Evolutionary conservation across 169 alveolate species (phyloP).

Genomic region (Plasmodium malariae): DNA sequence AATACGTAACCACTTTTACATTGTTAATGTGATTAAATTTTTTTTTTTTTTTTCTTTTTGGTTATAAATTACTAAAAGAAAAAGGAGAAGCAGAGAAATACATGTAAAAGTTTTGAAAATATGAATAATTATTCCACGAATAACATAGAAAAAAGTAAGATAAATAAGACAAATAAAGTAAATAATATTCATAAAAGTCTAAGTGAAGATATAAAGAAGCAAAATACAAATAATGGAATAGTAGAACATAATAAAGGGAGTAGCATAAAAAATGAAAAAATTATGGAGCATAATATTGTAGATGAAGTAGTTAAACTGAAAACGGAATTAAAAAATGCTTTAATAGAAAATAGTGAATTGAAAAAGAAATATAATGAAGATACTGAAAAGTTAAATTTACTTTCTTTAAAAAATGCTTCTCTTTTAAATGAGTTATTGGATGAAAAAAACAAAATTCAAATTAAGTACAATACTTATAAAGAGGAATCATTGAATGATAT

Average conservation of each 20-base stretch:
- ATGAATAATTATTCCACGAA: constrained; percentile 21
- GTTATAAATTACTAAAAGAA: constrained; percentile 24
- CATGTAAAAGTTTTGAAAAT: background rate
- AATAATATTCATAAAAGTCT: background rate
- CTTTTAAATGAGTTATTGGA: constrained; percentile 39
- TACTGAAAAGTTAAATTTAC: constrained; percentile 48
- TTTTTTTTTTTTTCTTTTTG: background rate
- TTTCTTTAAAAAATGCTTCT: constrained; percentile 50
- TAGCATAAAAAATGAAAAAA: constrained; percentile 10
- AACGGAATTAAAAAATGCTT: constrained; percentile 50
- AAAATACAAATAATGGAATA: background rate
- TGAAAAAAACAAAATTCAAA: constrained; percentile 41
- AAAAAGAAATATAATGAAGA: constrained; percentile 70
- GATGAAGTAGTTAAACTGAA: constrained; percentile 71
- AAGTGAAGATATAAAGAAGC: background rate
- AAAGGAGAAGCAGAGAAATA: background rate
- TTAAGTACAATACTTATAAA: constrained; percentile 51
- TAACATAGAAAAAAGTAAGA: constrained; percentile 8
- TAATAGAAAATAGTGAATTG: constrained; percentile 56
- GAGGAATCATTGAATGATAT: constrained; percentile 72
- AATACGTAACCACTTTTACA: too few relatives aligned
- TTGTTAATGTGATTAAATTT: too few relatives aligned
- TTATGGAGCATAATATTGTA: constrained; percentile 48
- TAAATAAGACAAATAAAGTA: too few relatives aligned
- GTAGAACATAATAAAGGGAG: background rate